Conservation (phyloP, 148 eudicot species). For the Drosera capensis region DNA sequence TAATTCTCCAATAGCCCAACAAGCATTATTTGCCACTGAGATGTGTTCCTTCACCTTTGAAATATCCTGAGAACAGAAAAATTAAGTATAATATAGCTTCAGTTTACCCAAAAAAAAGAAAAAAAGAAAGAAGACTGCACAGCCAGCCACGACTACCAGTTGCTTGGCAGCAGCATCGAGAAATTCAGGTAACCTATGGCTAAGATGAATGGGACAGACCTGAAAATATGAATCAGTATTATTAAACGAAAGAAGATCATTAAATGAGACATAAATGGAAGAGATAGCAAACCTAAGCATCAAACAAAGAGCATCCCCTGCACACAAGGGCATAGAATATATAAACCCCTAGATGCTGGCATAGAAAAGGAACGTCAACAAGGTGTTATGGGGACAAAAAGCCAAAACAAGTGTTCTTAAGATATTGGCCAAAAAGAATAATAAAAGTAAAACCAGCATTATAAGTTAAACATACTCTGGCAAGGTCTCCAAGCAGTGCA, state of each 20-base stretch:
- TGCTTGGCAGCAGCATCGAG: conserved; percentile 80
- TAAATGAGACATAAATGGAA: neutral
- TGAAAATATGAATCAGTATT: conserved; percentile 19
- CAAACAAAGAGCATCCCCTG: neutral
- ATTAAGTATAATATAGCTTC: conserved; percentile 6
- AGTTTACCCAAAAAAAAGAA: neutral
- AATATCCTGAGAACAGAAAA: conserved; percentile 30
- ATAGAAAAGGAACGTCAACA: no score
- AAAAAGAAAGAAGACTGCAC: neutral
- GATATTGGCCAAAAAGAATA: neutral
- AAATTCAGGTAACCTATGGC: conserved; percentile 61
- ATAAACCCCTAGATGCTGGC: no score
- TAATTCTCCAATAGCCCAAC: conserved; percentile 98
- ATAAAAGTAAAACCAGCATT: neutral
- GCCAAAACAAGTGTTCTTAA: no score
- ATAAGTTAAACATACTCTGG: conserved; percentile 48
- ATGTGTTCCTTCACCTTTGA: conserved; percentile 65
- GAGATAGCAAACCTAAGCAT: no score
- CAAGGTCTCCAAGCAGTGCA: conserved; percentile 94
- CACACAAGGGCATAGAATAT: neutral
- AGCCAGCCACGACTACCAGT: conserved; percentile 38
- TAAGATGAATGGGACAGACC: conserved; percentile 93
- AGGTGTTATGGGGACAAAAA: no score
- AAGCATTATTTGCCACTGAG: conserved; percentile 98
- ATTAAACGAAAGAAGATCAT: neutral